Conservation (phyloP, 805 yeast species). For the Blastobotrys mokoenaii region DNA sequence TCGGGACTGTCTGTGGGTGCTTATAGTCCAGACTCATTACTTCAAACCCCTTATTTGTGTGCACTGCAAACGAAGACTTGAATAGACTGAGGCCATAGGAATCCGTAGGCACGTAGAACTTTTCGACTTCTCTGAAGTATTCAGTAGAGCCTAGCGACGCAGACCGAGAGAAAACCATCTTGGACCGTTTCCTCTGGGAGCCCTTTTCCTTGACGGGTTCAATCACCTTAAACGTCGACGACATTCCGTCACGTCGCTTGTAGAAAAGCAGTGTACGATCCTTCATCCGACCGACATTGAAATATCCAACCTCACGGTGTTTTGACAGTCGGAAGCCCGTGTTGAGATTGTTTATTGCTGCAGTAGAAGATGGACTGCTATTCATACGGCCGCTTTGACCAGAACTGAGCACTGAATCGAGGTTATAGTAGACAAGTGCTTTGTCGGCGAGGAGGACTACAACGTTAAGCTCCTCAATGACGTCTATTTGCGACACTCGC, state of each 20-base stretch:
- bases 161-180: constrained; percentile 18
- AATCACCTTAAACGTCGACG: constrained; percentile 51
- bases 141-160: constrained; percentile 27
- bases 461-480: constrained; percentile 47
- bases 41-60: constrained; percentile 60
- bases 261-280: constrained; percentile 49
- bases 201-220: constrained; percentile 41
- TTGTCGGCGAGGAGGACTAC: constrained; percentile 52
- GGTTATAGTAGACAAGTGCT: constrained; percentile 50
- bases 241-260: constrained; percentile 44
- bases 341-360: neutral
- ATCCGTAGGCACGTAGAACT: constrained; percentile 47
- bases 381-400: neutral
- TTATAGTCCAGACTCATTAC: constrained; percentile 52
- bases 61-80: constrained; percentile 57
- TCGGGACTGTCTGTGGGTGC: constrained; percentile 50
- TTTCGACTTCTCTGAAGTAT: constrained; percentile 37
- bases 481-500: constrained; percentile 52
- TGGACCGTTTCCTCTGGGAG: constrained; percentile 18
- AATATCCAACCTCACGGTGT: constrained; percentile 42
- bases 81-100: constrained; percentile 54
- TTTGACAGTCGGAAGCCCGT: constrained; percentile 40
- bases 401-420: constrained; percentile 45
- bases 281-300: constrained; percentile 62
- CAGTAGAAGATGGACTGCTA: neutral